A percentile compares a stretch with the other conserved stretches of the same genome.
These are phyloP conservation scores for Boletus sensibilis DNA, from an alignment of 768 basidiomycete species.

Conservation along the genomic window DNA sequence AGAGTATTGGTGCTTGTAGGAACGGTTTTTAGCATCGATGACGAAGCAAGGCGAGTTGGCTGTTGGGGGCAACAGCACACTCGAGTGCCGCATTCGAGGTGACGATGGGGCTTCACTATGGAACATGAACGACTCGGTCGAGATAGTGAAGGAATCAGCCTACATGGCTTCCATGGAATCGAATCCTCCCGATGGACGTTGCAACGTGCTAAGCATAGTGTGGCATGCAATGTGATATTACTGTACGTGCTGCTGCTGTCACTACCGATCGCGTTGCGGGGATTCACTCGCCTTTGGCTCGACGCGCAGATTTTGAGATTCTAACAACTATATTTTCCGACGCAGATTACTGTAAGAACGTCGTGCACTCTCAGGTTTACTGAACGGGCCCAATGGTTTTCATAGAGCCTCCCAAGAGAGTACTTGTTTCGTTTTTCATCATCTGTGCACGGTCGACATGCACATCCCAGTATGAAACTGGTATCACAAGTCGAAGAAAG, in stretches of 20 bases:
- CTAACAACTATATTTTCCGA: neutral
- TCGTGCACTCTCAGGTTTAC: neutral
- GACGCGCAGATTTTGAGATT: neutral
- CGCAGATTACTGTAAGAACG: neutral
- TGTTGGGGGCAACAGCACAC: slow-evolving; percentile 30
- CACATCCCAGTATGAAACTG: neutral
- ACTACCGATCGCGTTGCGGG: no score
- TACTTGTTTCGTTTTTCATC: no score
- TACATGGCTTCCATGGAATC: neutral
- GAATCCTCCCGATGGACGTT: neutral
- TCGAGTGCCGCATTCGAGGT: slow-evolving; percentile 26
- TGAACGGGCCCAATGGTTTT: neutral
- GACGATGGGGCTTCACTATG: slow-evolving; percentile 21
- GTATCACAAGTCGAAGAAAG: neutral
- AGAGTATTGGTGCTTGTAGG: slow-evolving; percentile 68
- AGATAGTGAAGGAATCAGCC: neutral
- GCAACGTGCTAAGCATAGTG: neutral
- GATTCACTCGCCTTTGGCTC: neutral
- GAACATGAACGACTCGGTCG: neutral
- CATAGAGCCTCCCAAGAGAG: no score
- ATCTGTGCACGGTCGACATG: neutral
- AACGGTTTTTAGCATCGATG: slow-evolving; percentile 44
- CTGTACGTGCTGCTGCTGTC: neutral
- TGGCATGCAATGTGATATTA: neutral
- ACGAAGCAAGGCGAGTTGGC: slow-evolving; percentile 39